phyloP scores from a whole-genome alignment of 306 rosid genomes.

The Psophocarpus tetragonolobus region DNA sequence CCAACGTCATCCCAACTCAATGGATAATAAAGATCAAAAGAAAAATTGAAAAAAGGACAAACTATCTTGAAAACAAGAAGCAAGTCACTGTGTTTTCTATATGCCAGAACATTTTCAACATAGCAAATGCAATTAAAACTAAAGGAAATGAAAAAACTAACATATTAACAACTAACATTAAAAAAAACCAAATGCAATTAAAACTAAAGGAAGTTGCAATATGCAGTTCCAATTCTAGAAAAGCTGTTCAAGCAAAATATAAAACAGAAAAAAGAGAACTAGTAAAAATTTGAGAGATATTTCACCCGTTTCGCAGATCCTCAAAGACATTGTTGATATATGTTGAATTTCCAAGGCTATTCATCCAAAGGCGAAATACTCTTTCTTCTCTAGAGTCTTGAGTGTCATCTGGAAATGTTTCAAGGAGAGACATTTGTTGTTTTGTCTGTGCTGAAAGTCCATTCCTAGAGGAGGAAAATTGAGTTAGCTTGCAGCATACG shows the following conservation, averaged over 20 bases:
- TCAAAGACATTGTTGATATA: slow-evolving; percentile 96
- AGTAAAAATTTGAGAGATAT: background rate
- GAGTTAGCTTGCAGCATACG: slow-evolving; percentile 12
- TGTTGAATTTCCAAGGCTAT: slow-evolving; percentile 74
- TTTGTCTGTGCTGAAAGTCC: slow-evolving; percentile 81
- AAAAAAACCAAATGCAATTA: slow-evolving; percentile 1
- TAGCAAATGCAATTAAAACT: slow-evolving; percentile 1
- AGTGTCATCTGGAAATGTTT: slow-evolving; percentile 69
- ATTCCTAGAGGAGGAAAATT: slow-evolving; percentile 54
- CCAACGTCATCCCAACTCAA: slow-evolving; percentile 23
- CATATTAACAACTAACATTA: no score
- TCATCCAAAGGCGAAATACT: slow-evolving; percentile 95
- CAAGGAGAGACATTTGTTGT: slow-evolving; percentile 79
- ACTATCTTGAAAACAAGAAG: slow-evolving; percentile 2
- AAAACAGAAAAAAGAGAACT: background rate
- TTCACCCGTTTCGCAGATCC: slow-evolving; percentile 86
- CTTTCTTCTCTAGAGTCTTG: slow-evolving; percentile 92
- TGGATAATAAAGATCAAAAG: background rate
- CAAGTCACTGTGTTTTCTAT: background rate
- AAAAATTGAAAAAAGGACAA: background rate
- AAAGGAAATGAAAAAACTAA: no score
- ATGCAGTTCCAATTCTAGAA: background rate
- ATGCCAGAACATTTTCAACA: slow-evolving; percentile 3
- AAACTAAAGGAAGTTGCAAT: no score
- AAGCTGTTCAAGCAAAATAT: background rate